Evolutionary conservation across 2,329 filamentous ascomycete genomes (phyloP).

Genomic region (Aureobasidium uvarum): DNA sequence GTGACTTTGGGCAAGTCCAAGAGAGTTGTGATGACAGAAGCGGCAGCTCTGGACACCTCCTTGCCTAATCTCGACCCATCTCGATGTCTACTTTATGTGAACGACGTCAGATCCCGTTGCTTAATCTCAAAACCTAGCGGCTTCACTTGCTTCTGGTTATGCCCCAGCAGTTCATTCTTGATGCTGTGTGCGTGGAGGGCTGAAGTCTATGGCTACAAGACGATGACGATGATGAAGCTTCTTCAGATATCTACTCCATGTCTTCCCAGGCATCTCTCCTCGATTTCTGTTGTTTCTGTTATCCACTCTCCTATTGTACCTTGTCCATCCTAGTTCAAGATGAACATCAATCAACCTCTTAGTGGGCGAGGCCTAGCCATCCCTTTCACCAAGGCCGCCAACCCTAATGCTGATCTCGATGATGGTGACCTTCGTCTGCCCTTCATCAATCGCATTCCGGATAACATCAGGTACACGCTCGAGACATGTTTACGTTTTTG

Average conservation of each 20-base stretch:
- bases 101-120: constrained; percentile 25
- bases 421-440: constrained; percentile 35
- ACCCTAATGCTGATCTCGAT: constrained; percentile 31
- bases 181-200: constrained; percentile 1
- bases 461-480: constrained; percentile 29
- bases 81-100: background rate
- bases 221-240: constrained; percentile 16
- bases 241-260: background rate
- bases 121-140: background rate
- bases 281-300: background rate
- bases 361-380: constrained; percentile 34
- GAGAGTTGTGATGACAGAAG: constrained; percentile 17
- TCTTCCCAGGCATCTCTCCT: background rate
- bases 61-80: background rate
- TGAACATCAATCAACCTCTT: constrained; percentile 30
- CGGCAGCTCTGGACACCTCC: background rate
- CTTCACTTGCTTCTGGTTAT: background rate
- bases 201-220: constrained; percentile 8
- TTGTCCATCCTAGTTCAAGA: background rate
- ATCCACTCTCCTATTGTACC: background rate
- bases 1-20: background rate
- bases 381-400: constrained; percentile 37
- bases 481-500: background rate
- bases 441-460: constrained; percentile 32
- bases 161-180: constrained; percentile 8